phyloP scores from a whole-genome alignment of 306 rosid species.

The Cajanus cajan region DNA sequence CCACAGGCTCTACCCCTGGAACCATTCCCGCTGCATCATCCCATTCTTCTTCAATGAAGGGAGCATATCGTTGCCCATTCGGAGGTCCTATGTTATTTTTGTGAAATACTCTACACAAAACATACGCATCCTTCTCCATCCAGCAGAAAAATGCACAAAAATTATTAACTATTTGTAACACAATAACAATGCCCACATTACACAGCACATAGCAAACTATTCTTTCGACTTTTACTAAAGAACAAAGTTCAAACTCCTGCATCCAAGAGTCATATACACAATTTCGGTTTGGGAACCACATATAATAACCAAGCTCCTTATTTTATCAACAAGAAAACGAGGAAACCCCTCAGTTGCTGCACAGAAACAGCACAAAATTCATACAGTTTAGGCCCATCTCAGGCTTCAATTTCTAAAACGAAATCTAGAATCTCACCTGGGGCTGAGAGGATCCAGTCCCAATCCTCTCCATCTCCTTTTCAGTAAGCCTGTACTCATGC shows the following conservation, averaged over 20 bases:
- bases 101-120: constrained; percentile 97
- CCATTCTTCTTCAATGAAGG: constrained; percentile 98
- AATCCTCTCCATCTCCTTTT: constrained; percentile 68
- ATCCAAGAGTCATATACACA: constrained; percentile 33
- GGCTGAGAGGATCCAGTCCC: constrained; percentile 57
- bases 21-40: constrained; percentile 62
- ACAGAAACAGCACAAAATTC: constrained; percentile 26
- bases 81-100: constrained; percentile 99
- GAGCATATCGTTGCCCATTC: constrained; percentile 96
- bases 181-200: constrained; percentile 39
- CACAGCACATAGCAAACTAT: constrained; percentile 28
- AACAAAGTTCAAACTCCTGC: constrained; percentile 43
- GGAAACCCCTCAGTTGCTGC: constrained; percentile 15
- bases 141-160: constrained; percentile 43
- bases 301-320: constrained; percentile 13
- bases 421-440: constrained; percentile 63
- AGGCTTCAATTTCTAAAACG: constrained; percentile 34
- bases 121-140: constrained; percentile 96
- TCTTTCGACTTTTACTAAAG: constrained; percentile 18
- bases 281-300: constrained; percentile 31
- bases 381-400: constrained; percentile 27
- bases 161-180: constrained; percentile 26
- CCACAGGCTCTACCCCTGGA: constrained; percentile 58
- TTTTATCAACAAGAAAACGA: constrained; percentile 33
- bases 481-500: constrained; percentile 97